Conservation (phyloP, 345 rosid genomes). For the Triadica sebifera region DNA sequence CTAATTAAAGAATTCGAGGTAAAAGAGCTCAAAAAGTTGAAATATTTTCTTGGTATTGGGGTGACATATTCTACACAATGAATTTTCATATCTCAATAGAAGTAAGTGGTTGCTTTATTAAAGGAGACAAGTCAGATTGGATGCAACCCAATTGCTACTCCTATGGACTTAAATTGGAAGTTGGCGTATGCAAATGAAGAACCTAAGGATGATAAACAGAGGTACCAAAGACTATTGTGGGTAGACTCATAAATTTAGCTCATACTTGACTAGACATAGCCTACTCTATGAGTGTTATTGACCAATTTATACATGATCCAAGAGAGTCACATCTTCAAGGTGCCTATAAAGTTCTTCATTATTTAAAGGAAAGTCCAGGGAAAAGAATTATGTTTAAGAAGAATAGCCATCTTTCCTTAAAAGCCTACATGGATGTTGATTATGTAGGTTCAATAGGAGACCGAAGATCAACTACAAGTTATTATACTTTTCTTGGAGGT, state of each 20-base stretch:
- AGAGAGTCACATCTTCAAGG: background rate
- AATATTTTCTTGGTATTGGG: slow-evolving; percentile 1
- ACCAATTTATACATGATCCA: too few relatives aligned
- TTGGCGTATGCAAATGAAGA: background rate
- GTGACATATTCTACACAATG: background rate
- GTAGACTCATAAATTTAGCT: background rate
- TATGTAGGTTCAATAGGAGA: too few relatives aligned
- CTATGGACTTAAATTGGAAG: slow-evolving; percentile 7
- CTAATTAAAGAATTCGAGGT: background rate
- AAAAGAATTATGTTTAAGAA: too few relatives aligned
- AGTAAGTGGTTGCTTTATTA: background rate
- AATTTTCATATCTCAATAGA: background rate
- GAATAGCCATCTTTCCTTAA: too few relatives aligned
- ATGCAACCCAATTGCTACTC: background rate
- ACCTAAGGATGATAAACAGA: background rate
- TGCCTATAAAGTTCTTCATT: background rate
- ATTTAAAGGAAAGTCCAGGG: background rate
- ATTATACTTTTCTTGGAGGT: background rate
- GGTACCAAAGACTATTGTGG: slow-evolving; percentile 13
- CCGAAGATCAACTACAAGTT: too few relatives aligned
- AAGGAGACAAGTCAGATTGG: background rate
- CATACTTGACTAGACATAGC: background rate
- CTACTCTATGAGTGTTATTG: background rate
- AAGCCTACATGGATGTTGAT: too few relatives aligned
- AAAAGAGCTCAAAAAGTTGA: background rate